Evolutionary conservation across 2,329 filamentous ascomycete genomes (phyloP).

Genomic region (Verticillium nonalfalfae): DNA sequence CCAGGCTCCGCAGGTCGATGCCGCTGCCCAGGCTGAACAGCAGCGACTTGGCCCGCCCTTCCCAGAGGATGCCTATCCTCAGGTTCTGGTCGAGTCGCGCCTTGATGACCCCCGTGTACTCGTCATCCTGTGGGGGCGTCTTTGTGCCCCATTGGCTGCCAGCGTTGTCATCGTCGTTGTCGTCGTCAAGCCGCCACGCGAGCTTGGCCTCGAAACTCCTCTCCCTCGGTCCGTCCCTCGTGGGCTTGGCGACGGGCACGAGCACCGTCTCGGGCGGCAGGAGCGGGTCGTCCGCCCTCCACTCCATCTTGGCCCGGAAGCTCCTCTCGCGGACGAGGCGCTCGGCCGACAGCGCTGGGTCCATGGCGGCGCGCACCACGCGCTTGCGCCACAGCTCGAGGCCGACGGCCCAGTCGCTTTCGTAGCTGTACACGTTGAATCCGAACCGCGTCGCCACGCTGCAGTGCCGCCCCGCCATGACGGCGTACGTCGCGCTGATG

Average conservation of each 20-base stretch:
- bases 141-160: neutral
- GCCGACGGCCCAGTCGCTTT: constrained; percentile 86
- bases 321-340: constrained; percentile 27
- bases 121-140: constrained; percentile 37
- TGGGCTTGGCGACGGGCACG: neutral
- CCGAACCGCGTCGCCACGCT: constrained; percentile 87
- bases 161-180: constrained; percentile 14
- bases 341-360: constrained; percentile 10
- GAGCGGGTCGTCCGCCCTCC: constrained; percentile 35
- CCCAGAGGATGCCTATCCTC: constrained; percentile 83
- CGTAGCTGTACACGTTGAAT: constrained; percentile 98
- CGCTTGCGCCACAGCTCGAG: constrained; percentile 83
- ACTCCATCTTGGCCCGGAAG: constrained; percentile 43
- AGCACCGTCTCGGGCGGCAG: neutral
- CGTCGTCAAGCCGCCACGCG: constrained; percentile 38
- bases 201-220: constrained; percentile 49
- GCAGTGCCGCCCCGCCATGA: constrained; percentile 76
- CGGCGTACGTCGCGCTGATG: constrained; percentile 84
- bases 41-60: constrained; percentile 85
- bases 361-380: constrained; percentile 4
- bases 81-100: constrained; percentile 83
- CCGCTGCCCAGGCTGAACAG: constrained; percentile 86
- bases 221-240: constrained; percentile 18
- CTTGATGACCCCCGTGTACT: constrained; percentile 83
- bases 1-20: constrained; percentile 69